A percentile compares a stretch with the other conserved stretches of the same genome.
Conservation (phyloP, 2,329 filamentous ascomycete genomes). For the Aspergillaceae sp. region DNA sequence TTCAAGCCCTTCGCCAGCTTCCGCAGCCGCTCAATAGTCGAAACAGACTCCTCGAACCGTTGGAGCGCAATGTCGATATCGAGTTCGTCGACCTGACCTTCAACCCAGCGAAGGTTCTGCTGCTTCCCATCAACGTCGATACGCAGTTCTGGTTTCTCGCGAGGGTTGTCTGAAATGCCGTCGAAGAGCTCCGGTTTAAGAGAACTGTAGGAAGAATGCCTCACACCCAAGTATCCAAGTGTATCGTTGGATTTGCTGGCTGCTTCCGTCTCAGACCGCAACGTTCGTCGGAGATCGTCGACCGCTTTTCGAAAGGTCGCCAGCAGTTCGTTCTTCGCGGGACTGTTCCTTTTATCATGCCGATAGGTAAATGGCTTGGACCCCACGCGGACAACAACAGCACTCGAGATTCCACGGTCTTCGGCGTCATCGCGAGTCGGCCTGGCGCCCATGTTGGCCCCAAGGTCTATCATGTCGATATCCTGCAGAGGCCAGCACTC, state of each 20-base stretch:
- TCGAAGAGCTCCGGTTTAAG: constrained; percentile 75
- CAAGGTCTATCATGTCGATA: constrained; percentile 85
- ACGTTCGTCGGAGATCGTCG: constrained; percentile 77
- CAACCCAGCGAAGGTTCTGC: constrained; percentile 91
- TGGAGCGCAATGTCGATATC: constrained; percentile 94
- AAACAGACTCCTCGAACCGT: constrained; percentile 74
- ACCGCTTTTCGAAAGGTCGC: constrained; percentile 87
- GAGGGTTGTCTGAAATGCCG: constrained; percentile 60
- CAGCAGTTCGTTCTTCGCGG: constrained; percentile 71
- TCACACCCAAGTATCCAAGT: constrained; percentile 68
- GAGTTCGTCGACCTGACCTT: constrained; percentile 87
- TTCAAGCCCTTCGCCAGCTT: constrained; percentile 70
- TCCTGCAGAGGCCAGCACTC: constrained; percentile 90
- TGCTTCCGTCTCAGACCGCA: constrained; percentile 79
- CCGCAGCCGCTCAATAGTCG: constrained; percentile 75
- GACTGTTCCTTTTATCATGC: constrained; percentile 69
- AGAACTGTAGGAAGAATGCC: constrained; percentile 59
- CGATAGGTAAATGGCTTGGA: constrained; percentile 91
- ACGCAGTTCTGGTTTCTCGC: constrained; percentile 63
- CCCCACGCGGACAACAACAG: constrained; percentile 82
- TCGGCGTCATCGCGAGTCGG: constrained; percentile 35
- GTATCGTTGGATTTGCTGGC: constrained; percentile 76
- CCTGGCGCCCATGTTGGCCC: constrained; percentile 37
- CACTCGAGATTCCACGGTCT: constrained; percentile 62
- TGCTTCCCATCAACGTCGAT: constrained; percentile 96